Evolutionary conservation across 2,329 filamentous ascomycete genomes (phyloP).

Genomic region (Aureobasidium melanogenum): DNA sequence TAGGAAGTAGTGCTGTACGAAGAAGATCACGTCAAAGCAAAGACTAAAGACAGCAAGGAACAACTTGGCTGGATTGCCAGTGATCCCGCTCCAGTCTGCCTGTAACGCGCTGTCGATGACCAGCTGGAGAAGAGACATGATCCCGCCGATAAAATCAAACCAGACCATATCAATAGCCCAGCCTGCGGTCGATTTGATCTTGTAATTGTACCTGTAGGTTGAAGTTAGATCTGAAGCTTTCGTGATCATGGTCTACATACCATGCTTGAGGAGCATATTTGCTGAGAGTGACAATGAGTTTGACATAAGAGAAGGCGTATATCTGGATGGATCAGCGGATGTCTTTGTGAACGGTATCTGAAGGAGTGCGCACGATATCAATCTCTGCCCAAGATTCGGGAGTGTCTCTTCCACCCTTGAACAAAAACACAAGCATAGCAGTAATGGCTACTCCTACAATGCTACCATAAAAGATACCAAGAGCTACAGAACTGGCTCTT

Average conservation of each 20-base stretch:
- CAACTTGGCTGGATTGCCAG: constrained; percentile 87
- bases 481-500: constrained; percentile 52
- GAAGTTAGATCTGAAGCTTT: not conserved
- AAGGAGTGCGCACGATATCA: constrained; percentile 44
- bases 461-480: constrained; percentile 62
- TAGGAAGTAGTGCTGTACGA: constrained; percentile 78
- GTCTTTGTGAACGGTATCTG: not conserved
- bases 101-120: constrained; percentile 77
- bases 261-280: constrained; percentile 88
- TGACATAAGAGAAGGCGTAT: constrained; percentile 73
- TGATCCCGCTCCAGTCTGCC: constrained; percentile 74
- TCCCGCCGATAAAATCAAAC: constrained; percentile 71
- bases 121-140: constrained; percentile 74
- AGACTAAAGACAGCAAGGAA: constrained; percentile 78
- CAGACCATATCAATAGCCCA: constrained; percentile 62
- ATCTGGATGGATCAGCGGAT: constrained; percentile 32
- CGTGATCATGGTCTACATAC: constrained; percentile 28
- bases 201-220: constrained; percentile 52
- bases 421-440: constrained; percentile 37
- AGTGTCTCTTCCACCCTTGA: constrained; percentile 34
- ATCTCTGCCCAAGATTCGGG: constrained; percentile 52
- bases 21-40: constrained; percentile 77
- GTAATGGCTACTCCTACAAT: constrained; percentile 47
- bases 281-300: constrained; percentile 76
- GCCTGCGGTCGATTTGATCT: constrained; percentile 73